These are phyloP conservation scores for Plectosphaerella plurivora DNA, from an alignment of 2,329 filamentous ascomycete genomes.

Conservation along the genomic window DNA sequence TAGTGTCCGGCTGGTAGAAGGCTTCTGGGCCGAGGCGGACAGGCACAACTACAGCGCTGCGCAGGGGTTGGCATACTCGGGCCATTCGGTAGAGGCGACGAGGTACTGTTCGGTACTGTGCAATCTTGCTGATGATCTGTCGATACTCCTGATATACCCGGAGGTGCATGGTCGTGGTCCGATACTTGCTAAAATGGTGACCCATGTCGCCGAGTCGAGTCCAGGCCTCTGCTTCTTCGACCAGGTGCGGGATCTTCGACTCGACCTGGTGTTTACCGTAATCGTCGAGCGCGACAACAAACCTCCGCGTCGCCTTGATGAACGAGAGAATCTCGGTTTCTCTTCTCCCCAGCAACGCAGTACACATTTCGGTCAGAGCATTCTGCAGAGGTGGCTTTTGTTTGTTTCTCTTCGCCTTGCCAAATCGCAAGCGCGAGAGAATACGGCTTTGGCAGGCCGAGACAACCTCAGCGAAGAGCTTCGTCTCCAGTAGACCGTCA, in stretches of 20 bases:
- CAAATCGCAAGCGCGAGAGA: conserved; percentile 18
- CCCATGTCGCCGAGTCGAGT: conserved; percentile 16
- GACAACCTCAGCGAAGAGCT: conserved; percentile 21
- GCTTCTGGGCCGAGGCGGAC: not conserved
- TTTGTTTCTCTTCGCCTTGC: conserved; percentile 6
- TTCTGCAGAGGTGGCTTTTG: conserved; percentile 7
- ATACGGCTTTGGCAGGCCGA: conserved; percentile 25
- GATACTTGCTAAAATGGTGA: conserved; percentile 4
- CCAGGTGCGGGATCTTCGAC: conserved; percentile 16
- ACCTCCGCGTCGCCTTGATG: conserved; percentile 12
- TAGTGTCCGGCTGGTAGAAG: not conserved
- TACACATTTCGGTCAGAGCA: not conserved
- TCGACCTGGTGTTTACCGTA: conserved; percentile 20
- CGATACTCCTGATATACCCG: conserved; percentile 14
- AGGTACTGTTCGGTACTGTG: conserved; percentile 30
- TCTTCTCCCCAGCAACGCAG: not conserved
- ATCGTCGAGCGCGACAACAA: conserved; percentile 15
- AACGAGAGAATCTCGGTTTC: conserved; percentile 6
- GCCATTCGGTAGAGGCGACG: conserved; percentile 25
- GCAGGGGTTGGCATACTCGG: conserved; percentile 14
- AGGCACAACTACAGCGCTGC: not conserved
- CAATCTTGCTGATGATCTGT: conserved; percentile 29
- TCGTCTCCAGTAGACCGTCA: conserved; percentile 7
- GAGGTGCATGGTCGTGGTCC: conserved; percentile 6
- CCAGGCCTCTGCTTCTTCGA: conserved; percentile 22